These are phyloP conservation scores for Volvariella surrecta DNA, from an alignment of 1,284 basidiomycete genomes.

Conservation along the genomic window DNA sequence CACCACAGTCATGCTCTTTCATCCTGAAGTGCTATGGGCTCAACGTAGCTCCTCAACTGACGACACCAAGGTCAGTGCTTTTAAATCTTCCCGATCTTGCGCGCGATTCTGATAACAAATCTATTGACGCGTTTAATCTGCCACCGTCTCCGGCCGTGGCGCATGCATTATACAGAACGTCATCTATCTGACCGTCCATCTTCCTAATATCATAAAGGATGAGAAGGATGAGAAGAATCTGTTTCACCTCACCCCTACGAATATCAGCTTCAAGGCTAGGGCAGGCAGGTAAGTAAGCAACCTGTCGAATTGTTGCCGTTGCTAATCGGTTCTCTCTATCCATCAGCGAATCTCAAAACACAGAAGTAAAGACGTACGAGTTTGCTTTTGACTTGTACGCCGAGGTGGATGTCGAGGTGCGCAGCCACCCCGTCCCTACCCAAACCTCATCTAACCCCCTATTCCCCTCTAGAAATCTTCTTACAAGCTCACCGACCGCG, in stretches of 20 bases:
- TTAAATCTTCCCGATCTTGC: slow-evolving; percentile 2
- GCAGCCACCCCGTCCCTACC: slow-evolving; percentile 9
- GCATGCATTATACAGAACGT: slow-evolving; percentile 50
- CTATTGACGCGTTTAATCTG: slow-evolving; percentile 17
- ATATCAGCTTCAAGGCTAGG: slow-evolving; percentile 63
- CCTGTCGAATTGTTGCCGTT: no score
- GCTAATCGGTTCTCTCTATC: not conserved
- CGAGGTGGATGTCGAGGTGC: slow-evolving; percentile 69
- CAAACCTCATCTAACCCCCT: slow-evolving; percentile 2
- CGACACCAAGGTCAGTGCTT: slow-evolving; percentile 54
- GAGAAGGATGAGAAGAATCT: slow-evolving; percentile 41
- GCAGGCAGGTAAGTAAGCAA: slow-evolving; percentile 53
- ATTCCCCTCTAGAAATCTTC: slow-evolving; percentile 46
- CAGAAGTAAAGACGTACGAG: slow-evolving; percentile 56
- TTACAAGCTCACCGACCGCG: slow-evolving; percentile 56
- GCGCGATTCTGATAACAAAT: slow-evolving; percentile 10
- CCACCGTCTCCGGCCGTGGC: no score
- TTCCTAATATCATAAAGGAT: slow-evolving; percentile 84
- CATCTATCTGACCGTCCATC: slow-evolving; percentile 77
- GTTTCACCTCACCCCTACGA: slow-evolving; percentile 58
- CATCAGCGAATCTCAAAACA: slow-evolving; percentile 37
- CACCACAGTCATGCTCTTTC: slow-evolving; percentile 35
- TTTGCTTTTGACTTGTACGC: slow-evolving; percentile 69
- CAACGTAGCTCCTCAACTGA: slow-evolving; percentile 70
- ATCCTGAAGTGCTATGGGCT: slow-evolving; percentile 89